These are phyloP conservation scores for Heimioporus retisporus DNA, from an alignment of 1,284 basidiomycete genomes.

Conservation along the genomic window DNA sequence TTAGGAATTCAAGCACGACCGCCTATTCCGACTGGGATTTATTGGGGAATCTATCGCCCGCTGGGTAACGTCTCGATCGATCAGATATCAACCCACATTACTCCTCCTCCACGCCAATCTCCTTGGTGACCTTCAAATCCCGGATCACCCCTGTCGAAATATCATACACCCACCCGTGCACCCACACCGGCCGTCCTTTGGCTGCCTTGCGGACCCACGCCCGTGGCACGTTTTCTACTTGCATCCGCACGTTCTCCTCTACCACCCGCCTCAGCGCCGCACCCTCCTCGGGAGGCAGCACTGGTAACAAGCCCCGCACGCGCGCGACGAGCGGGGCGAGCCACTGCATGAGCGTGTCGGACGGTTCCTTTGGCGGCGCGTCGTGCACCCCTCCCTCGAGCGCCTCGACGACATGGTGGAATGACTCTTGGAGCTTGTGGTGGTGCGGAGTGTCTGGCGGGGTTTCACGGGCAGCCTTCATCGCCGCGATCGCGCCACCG, in stretches of 20 bases:
- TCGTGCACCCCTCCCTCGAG: constrained; percentile 13
- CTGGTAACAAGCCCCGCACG: constrained; percentile 43
- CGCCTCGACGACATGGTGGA: constrained; percentile 20
- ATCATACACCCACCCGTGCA: constrained; percentile 91
- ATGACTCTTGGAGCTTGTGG: constrained; percentile 26
- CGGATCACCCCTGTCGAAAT: constrained; percentile 74
- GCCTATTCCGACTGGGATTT: too few species aligned
- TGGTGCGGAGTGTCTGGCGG: constrained; percentile 9
- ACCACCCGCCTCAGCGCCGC: constrained; percentile 54
- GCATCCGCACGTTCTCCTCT: constrained; percentile 81
- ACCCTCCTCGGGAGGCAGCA: constrained; percentile 49
- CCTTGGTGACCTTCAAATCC: constrained; percentile 70
- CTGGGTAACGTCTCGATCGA: too few species aligned
- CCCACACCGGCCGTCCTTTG: constrained; percentile 72
- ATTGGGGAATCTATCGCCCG: too few species aligned
- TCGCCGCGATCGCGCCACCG: constrained; percentile 31
- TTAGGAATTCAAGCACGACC: too few species aligned
- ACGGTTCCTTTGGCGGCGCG: constrained; percentile 22
- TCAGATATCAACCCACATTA: not conserved
- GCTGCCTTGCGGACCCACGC: constrained; percentile 47
- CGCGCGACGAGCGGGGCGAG: constrained; percentile 72
- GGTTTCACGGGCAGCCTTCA: constrained; percentile 16
- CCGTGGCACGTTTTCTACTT: constrained; percentile 68
- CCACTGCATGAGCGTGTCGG: constrained; percentile 68
- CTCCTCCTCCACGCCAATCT: not conserved